A percentile compares a stretch with the other conserved stretches of the same genome.
Evolutionary conservation across 2,329 filamentous ascomycete species (phyloP).

Genomic region (Annulohypoxylon truncatum): DNA sequence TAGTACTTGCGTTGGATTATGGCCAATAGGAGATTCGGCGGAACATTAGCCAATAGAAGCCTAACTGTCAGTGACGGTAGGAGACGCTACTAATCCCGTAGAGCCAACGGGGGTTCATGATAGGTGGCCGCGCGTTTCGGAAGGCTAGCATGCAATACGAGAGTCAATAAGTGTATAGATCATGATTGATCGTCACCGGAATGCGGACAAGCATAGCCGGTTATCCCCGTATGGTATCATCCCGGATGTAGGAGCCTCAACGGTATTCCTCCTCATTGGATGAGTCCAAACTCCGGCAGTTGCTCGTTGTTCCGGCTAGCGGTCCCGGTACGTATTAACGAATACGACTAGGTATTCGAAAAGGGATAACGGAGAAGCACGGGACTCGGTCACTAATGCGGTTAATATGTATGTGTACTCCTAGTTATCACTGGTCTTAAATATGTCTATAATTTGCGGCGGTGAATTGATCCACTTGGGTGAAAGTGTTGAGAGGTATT

Average conservation of each 20-base stretch:
- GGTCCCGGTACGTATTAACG: not conserved
- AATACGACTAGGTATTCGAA: not conserved
- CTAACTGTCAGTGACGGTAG: not conserved
- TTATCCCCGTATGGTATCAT: slow-evolving; percentile 7
- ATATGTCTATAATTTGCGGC: not conserved
- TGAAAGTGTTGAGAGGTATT: slow-evolving; percentile 31
- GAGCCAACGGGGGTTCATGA: not conserved
- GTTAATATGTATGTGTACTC: not conserved
- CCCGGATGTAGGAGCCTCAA: not conserved
- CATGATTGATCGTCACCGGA: not conserved
- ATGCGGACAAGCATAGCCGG: not conserved
- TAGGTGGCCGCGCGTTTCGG: not conserved
- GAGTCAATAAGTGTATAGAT: not conserved
- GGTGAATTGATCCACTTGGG: slow-evolving; percentile 30
- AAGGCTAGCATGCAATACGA: not conserved
- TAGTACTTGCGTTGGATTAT: not conserved
- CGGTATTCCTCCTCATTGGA: slow-evolving; percentile 12
- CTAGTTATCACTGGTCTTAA: not conserved
- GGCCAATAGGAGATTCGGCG: not conserved
- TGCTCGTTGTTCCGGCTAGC: not conserved
- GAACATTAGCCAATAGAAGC: not conserved
- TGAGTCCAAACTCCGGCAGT: slow-evolving; percentile 3
- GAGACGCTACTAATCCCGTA: not conserved
- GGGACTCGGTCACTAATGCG: not conserved
- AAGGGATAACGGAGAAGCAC: not conserved